Evolutionary conservation across 176 grass and related monocot species (phyloP).

Genomic region (Aegilops sharonensis): DNA sequence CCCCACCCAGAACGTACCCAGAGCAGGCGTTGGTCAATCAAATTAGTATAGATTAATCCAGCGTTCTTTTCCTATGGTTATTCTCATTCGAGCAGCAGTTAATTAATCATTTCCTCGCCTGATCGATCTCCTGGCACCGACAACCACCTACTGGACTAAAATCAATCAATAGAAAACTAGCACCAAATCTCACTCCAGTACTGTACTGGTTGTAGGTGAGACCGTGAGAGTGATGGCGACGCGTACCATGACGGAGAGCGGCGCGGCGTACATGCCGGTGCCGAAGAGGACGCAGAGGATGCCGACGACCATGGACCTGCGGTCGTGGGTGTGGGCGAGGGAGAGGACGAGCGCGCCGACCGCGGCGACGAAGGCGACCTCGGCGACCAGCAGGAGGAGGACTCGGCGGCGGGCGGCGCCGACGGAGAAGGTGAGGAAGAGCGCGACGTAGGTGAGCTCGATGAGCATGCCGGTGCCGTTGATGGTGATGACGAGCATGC

Average conservation of each 20-base stretch:
- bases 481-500: slow-evolving; percentile 93
- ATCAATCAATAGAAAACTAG: background rate
- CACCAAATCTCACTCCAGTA: background rate
- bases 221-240: background rate
- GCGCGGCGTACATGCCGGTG: slow-evolving; percentile 90
- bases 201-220: background rate
- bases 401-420: slow-evolving; percentile 47
- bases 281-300: slow-evolving; percentile 87
- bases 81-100: background rate
- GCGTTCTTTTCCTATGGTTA: background rate
- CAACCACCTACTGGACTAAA: background rate
- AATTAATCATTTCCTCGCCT: background rate
- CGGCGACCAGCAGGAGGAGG: slow-evolving; percentile 48
- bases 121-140: background rate
- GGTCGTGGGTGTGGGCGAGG: slow-evolving; percentile 51
- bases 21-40: background rate
- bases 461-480: slow-evolving; percentile 83
- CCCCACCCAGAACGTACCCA: background rate
- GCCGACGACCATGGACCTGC: slow-evolving; percentile 87
- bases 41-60: background rate
- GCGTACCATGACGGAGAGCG: slow-evolving; percentile 95
- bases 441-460: slow-evolving; percentile 74
- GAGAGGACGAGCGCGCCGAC: slow-evolving; percentile 64
- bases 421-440: slow-evolving; percentile 74
- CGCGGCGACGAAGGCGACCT: slow-evolving; percentile 54